These are phyloP conservation scores for Tricholoma sp. DNA, from an alignment of 768 basidiomycete species.

Conservation along the genomic window DNA sequence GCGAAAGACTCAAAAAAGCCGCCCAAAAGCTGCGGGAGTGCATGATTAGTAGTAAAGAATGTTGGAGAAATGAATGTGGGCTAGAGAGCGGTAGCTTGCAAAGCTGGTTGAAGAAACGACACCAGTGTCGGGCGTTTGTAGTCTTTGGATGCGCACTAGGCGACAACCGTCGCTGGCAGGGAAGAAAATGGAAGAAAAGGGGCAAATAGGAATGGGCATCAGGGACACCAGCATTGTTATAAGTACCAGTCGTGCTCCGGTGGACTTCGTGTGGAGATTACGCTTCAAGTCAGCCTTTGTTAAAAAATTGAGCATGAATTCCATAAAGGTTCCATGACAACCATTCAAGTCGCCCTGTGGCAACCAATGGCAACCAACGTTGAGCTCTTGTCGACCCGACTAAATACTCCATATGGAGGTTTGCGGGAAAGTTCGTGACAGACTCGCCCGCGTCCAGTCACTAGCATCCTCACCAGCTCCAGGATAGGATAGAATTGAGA, in stretches of 20 bases:
- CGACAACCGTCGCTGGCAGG: slow-evolving; percentile 25
- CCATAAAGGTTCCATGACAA: not conserved
- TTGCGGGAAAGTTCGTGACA: too few relatives aligned
- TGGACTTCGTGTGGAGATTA: not conserved
- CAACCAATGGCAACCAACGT: too few relatives aligned
- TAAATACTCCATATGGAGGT: too few relatives aligned
- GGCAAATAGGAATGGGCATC: slow-evolving; percentile 1
- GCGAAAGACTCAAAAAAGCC: slow-evolving; percentile 34
- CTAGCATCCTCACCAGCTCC: too few relatives aligned
- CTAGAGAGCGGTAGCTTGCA: slow-evolving; percentile 23
- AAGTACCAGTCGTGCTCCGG: not conserved
- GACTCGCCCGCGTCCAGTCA: too few relatives aligned
- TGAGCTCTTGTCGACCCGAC: too few relatives aligned
- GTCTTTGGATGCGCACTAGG: slow-evolving; percentile 38
- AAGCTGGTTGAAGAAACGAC: slow-evolving; percentile 37
- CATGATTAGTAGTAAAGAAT: slow-evolving; percentile 29
- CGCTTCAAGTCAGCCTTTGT: not conserved
- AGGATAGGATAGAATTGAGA: too few relatives aligned
- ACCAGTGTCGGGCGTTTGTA: slow-evolving; percentile 49
- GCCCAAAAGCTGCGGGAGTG: slow-evolving; percentile 34
- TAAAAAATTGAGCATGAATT: not conserved
- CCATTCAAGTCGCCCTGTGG: not conserved
- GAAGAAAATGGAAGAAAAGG: slow-evolving; percentile 5
- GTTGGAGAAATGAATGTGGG: slow-evolving; percentile 24
- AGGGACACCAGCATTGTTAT: not conserved